These are phyloP conservation scores for Paecilomyces sp. DNA, from an alignment of 2,329 filamentous ascomycete species.

Conservation along the genomic window DNA sequence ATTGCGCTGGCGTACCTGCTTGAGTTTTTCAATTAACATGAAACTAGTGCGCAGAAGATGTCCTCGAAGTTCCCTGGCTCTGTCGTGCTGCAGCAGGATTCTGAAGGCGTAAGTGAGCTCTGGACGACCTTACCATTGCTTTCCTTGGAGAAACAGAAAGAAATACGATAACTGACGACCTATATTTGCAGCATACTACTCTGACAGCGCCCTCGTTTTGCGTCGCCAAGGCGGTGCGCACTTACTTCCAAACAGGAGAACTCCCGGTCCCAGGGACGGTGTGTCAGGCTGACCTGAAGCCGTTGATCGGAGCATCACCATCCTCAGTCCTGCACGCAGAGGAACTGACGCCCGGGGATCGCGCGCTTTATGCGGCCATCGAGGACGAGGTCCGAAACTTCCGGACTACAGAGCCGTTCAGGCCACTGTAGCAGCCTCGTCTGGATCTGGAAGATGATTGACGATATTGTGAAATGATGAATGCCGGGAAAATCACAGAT, in stretches of 20 bases:
- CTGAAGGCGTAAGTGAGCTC: constrained; percentile 13
- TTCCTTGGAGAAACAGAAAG: not conserved
- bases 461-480: not conserved
- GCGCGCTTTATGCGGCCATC: constrained; percentile 1
- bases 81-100: constrained; percentile 15
- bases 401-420: not conserved
- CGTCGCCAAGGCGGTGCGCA: constrained; percentile 16
- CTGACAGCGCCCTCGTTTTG: constrained; percentile 16
- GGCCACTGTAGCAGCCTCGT: not conserved
- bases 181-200: constrained; percentile 15
- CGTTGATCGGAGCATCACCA: constrained; percentile 12
- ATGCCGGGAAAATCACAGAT: not conserved
- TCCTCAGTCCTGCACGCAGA: not conserved
- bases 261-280: constrained; percentile 18
- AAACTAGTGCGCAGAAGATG: constrained; percentile 9
- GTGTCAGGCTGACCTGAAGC: constrained; percentile 20
- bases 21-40: not conserved
- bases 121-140: not conserved
- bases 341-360: not conserved
- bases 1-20: not conserved
- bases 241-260: constrained; percentile 23
- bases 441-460: not conserved
- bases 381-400: not conserved
- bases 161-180: not conserved
- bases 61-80: constrained; percentile 13